A percentile compares a stretch with the other conserved stretches of the same genome.
phyloP scores from a whole-genome alignment of 345 rosid genomes.

The Anacardium occidentale region DNA sequence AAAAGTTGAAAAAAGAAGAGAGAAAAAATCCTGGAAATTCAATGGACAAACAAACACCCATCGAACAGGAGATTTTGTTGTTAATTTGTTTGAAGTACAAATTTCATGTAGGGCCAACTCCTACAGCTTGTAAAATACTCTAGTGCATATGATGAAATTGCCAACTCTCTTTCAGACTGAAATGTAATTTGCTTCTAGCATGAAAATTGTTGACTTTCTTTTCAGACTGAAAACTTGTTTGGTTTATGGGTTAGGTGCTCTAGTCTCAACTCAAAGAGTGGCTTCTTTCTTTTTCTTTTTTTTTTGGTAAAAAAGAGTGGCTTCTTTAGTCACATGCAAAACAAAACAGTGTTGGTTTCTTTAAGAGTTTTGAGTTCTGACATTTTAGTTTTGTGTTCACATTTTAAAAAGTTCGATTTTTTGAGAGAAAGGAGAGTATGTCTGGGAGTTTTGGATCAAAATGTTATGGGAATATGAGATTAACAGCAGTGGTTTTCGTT shows the following conservation, averaged over 20 bases:
- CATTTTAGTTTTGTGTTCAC: neutral
- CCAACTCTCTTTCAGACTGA: neutral
- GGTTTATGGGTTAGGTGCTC: neutral
- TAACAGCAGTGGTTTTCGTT: constrained; percentile 12
- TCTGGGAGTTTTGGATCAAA: constrained; percentile 11
- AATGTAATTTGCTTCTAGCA: no score
- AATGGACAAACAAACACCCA: neutral
- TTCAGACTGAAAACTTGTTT: neutral
- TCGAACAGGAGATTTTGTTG: neutral
- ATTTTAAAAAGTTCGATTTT: neutral
- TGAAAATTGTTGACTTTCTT: neutral
- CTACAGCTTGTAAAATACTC: neutral
- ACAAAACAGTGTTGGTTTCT: neutral
- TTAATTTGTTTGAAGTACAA: neutral
- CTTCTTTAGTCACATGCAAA: no score
- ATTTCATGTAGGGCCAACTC: neutral
- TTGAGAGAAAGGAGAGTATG: constrained; percentile 1
- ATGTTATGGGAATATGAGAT: constrained; percentile 16
- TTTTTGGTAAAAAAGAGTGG: no score
- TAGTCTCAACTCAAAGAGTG: neutral
- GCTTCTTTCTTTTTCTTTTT: no score
- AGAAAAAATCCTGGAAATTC: neutral
- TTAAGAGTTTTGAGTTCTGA: neutral
- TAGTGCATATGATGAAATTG: neutral
- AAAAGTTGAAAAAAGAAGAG: no score